A percentile compares a stretch with the other conserved stretches of the same genome.
phyloP scores from a whole-genome alignment of 257 asterid species.

The Rehmannia glutinosa region DNA sequence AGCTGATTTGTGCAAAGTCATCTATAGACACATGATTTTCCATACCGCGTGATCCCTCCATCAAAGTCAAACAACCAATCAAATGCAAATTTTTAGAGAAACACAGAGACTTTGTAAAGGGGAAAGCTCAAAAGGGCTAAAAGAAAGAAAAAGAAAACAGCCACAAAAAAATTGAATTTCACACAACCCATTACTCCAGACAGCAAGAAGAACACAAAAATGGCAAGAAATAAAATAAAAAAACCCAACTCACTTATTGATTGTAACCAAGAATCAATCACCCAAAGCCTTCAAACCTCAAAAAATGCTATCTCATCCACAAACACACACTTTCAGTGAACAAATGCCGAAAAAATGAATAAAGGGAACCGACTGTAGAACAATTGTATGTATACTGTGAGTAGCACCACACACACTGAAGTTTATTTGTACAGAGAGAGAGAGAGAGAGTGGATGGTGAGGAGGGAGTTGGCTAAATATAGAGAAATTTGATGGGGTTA shows the following conservation, averaged over 20 bases:
- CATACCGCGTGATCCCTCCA: not conserved
- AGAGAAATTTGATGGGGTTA: slow-evolving; percentile 25
- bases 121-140: slow-evolving; percentile 1
- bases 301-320: slow-evolving; percentile 15
- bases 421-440: not conserved
- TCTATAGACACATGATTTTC: too few species aligned
- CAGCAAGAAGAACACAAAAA: not conserved
- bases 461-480: slow-evolving; percentile 20
- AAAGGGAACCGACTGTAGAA: not conserved
- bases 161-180: not conserved
- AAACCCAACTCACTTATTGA: slow-evolving; percentile 34
- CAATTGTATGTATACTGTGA: slow-evolving; percentile 1
- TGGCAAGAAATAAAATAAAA: not conserved
- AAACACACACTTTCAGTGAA: not conserved
- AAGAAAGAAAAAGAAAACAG: not conserved
- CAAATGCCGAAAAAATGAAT: slow-evolving; percentile 16
- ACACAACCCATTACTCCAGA: slow-evolving; percentile 15
- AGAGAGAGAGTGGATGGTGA: slow-evolving; percentile 7
- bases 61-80: slow-evolving; percentile 9
- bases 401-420: slow-evolving; percentile 9
- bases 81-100: not conserved
- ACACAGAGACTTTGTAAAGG: not conserved
- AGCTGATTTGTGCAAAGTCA: too few species aligned
- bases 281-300: slow-evolving; percentile 17
- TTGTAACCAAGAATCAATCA: slow-evolving; percentile 28